Evolutionary conservation across 2,329 filamentous ascomycete genomes (phyloP), one percentile per base, ranked within the genome.

Genomic region (Phaeoacremonium minimum): DNA sequence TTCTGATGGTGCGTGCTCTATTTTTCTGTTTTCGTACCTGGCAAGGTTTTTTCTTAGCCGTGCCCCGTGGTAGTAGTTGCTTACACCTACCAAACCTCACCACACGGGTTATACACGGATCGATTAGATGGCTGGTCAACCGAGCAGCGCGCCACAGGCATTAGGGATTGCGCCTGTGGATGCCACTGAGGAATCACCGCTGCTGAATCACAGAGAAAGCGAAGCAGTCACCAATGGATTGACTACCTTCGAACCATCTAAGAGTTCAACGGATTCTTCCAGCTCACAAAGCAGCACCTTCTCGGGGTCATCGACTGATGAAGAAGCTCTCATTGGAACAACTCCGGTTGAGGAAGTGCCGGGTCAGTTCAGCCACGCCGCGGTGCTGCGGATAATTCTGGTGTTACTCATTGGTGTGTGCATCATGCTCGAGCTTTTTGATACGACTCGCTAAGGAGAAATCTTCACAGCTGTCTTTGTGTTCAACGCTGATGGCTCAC

Each of bases 401-500:
- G 48, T 51, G 4, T 33, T 53, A 28, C 35, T 52, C 7, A 17
- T 53, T 9, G 57, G 57, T 43, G n/a, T n/a, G 22, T 9, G 9
- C n/a, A 26, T 26, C 22, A 9, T 26, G 9, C n/a, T 26, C n/a
- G n/a, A n/a, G n/a, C n/a, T n/a, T n/a, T n/a, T n/a, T n/a, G n/a
- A n/a, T n/a, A n/a, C n/a, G n/a, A n/a, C n/a, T n/a, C n/a, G n/a
- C n/a, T 26, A 26, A n/a, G 9, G 22, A n/a, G 22, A 26, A 9
- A 26, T 26, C 9, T n/a, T 16, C 18, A 14, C 22, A 37, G 77
- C 76, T 9, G 76, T 83, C 12, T 85, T 87, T 46, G 73, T 85
- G 11, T 73, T 75, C 6, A 80, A 81, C 37, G 73, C 75, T 13
- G 84, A 88, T 49, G 60, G 64, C 0, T 81, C 78, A 2, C 61